Conservation (phyloP, 164 flowering plant genomes). For the Cinnamomum micranthum region DNA sequence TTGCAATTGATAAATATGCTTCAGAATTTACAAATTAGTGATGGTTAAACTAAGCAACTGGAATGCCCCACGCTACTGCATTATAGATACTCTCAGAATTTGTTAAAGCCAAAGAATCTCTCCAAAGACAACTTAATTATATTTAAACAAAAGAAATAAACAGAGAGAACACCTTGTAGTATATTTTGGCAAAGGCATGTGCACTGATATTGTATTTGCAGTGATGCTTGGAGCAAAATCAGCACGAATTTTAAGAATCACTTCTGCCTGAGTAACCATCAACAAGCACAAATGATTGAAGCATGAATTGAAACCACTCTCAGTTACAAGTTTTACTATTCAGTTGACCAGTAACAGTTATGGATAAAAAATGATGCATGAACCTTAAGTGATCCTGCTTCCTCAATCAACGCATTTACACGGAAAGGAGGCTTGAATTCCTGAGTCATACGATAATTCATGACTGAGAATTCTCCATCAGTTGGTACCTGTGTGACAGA, state of each 20-base stretch:
- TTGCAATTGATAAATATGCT: no score
- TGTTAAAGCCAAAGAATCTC: no score
- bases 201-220: slow-evolving; percentile 72
- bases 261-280: slow-evolving; percentile 70
- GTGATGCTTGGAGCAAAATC: slow-evolving; percentile 74
- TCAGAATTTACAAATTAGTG: no score
- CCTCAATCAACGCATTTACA: slow-evolving; percentile 78
- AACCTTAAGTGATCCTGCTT: slow-evolving; percentile 85
- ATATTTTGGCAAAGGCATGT: slow-evolving; percentile 82
- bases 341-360: neutral
- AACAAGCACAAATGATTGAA: neutral
- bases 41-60: no score
- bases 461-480: slow-evolving; percentile 96
- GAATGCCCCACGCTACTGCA: no score
- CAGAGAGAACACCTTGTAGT: slow-evolving; percentile 58
- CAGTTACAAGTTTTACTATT: neutral
- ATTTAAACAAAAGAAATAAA: neutral
- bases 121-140: no score
- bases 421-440: slow-evolving; percentile 96
- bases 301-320: neutral
- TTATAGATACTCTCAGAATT: no score
- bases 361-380: neutral
- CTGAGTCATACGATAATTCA: slow-evolving; percentile 97
- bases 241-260: slow-evolving; percentile 74
- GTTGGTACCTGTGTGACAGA: slow-evolving; percentile 63